phyloP scores from a whole-genome alignment of 176 grass and related monocot species.

The Triticum monococcum region DNA sequence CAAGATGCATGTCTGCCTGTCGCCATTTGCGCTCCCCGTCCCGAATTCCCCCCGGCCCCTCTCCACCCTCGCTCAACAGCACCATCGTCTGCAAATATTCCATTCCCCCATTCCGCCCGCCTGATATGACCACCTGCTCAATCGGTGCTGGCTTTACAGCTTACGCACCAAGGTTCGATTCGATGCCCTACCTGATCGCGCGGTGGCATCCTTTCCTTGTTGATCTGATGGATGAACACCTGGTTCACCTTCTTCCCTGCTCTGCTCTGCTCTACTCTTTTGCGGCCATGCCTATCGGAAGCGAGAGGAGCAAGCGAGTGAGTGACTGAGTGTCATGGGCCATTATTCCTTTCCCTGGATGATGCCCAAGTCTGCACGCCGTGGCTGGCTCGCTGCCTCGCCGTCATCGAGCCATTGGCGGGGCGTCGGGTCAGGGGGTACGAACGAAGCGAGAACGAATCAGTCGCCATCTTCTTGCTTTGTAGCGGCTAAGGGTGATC shows the following conservation, averaged over 20 bases:
- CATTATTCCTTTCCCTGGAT: background rate
- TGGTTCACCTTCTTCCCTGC: background rate
- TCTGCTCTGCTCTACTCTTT: background rate
- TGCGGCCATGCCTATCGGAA: background rate
- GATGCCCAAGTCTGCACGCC: background rate
- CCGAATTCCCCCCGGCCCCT: background rate
- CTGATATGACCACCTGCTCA: background rate
- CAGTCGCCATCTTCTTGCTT: background rate
- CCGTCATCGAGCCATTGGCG: background rate
- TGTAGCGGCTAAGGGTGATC: background rate
- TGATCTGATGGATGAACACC: slow-evolving; percentile 3
- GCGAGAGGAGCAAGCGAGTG: background rate
- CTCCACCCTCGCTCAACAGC: background rate
- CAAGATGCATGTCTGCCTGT: background rate
- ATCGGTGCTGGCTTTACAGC: background rate
- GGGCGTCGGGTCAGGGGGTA: background rate
- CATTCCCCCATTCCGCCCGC: background rate
- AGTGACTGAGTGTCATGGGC: background rate
- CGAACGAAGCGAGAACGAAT: background rate
- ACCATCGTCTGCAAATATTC: background rate
- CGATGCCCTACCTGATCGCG: background rate
- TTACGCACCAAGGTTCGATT: background rate
- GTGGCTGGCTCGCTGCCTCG: background rate
- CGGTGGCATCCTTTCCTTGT: background rate
- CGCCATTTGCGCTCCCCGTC: background rate